Evolutionary conservation across 257 asterid genomes (phyloP).

Genomic region (Solanum appendiculatum): DNA sequence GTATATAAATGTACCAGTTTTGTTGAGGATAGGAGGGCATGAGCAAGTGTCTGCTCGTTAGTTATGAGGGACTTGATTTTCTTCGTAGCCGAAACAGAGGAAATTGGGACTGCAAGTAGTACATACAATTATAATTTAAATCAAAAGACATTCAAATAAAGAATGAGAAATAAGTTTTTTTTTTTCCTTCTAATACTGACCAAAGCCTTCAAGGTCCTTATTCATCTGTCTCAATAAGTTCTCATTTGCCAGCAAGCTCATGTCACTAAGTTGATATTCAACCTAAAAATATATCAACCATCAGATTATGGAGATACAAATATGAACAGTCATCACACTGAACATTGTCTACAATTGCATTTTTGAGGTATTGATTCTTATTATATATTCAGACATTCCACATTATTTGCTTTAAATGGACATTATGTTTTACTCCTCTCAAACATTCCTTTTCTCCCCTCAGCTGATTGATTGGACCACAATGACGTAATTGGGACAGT

Average conservation of each 20-base stretch:
- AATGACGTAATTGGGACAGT: not conserved
- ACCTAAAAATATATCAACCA: constrained; percentile 33
- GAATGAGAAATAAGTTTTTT: no score
- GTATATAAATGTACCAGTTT: constrained; percentile 41
- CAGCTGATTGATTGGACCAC: no score
- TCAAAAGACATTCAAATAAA: not conserved
- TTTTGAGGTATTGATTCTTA: not conserved
- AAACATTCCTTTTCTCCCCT: not conserved
- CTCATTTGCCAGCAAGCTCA: constrained; percentile 95
- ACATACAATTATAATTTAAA: no score
- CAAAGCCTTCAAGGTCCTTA: constrained; percentile 85
- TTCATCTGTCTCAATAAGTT: constrained; percentile 63
- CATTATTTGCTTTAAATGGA: not conserved
- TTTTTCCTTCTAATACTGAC: constrained; percentile 24
- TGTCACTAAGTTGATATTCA: constrained; percentile 89
- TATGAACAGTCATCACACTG: not conserved
- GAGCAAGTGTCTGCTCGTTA: constrained; percentile 61
- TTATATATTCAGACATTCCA: not conserved
- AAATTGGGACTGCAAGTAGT: constrained; percentile 55
- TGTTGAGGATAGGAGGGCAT: constrained; percentile 70
- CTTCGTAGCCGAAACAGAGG: constrained; percentile 68
- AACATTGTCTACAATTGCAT: not conserved
- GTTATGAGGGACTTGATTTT: constrained; percentile 77
- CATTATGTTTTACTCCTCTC: not conserved
- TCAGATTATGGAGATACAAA: not conserved